Base-by-base conservation (phyloP, 2,329 filamentous ascomycete species). In the Dothiorella sarmentorum region DNA sequence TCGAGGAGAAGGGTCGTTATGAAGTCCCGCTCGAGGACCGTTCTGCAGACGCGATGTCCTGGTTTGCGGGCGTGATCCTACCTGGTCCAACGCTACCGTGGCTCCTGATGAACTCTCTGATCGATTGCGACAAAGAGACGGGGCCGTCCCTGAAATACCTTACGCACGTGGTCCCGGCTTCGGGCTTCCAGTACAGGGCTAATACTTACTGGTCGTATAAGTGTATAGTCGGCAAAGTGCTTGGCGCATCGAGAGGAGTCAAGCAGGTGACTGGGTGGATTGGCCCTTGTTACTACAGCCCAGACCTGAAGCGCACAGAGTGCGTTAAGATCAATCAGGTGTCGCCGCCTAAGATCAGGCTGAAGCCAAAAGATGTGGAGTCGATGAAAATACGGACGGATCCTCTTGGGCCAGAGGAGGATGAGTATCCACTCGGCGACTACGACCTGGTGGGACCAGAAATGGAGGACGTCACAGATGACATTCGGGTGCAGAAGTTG, bases 171-270 rank as follows among this genome's bases (percentile, higher is more conserved):
- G 81, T 87, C 60, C 86, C 86, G 0, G 78, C 85, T 63, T 85
- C 85, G 62, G 88, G 88, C 15, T 90, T 91, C 67, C 88, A 91
- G 73, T 90, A 91, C 68, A 85, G 86, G 60, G 86, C 85, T 59
- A 87, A 87, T 67, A 91, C 88, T 1, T 91, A 91, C 76, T 91
- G 88, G 88, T 85, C 87, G 3, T 82, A 85, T 11, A 78, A 81
- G 18, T 88, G 82, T 64, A 88, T 91, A 59, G 85, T 91, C 2
- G 88, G 88, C 35, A 91, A 90, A 67, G 88, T 91, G 2, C 77
- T 91, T 7, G 77, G 77, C 1, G 76, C 76, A 22, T 87, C 85
- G 37, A 85, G 87, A 22, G 90, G 87, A 0, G 89, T 88, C 64
- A 83, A 81, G 62, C 82, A 87, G 57, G 80, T 89, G 18, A 87